Evolutionary conservation across 2,329 filamentous ascomycete genomes (phyloP).

Genomic region (Neonectria faginata): DNA sequence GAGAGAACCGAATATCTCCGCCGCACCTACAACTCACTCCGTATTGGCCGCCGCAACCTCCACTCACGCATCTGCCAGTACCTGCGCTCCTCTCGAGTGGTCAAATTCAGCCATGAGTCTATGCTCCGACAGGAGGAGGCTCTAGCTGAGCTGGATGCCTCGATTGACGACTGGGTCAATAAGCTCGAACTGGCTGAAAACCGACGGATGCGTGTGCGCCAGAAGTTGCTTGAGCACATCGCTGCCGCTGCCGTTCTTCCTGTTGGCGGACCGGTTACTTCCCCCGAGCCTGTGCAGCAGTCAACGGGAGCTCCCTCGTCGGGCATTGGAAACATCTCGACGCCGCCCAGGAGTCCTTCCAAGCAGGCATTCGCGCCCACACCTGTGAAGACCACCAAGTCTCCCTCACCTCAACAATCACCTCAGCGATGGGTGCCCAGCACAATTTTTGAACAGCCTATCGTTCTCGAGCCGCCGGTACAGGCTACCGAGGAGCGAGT

Average conservation of each 20-base stretch:
- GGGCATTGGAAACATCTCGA: slow-evolving; percentile 59
- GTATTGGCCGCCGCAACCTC: slow-evolving; percentile 80
- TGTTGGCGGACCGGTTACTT: slow-evolving; percentile 41
- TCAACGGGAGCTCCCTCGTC: slow-evolving; percentile 54
- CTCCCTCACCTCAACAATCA: slow-evolving; percentile 62
- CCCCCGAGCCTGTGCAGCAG: slow-evolving; percentile 57
- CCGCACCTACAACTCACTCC: slow-evolving; percentile 79
- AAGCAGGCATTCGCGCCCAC: slow-evolving; percentile 54
- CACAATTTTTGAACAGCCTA: slow-evolving; percentile 65
- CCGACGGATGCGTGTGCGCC: slow-evolving; percentile 77
- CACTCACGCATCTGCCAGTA: slow-evolving; percentile 83
- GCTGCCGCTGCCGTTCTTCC: slow-evolving; percentile 74
- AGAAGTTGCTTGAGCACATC: slow-evolving; percentile 85
- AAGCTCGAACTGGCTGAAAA: slow-evolving; percentile 88
- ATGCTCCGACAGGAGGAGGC: slow-evolving; percentile 85
- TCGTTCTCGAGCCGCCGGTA: slow-evolving; percentile 56
- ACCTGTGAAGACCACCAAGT: slow-evolving; percentile 53
- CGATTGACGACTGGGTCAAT: slow-evolving; percentile 83
- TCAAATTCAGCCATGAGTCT: slow-evolving; percentile 78
- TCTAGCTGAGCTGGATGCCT: slow-evolving; percentile 78
- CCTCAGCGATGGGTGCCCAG: slow-evolving; percentile 66
- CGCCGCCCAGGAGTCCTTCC: slow-evolving; percentile 70
- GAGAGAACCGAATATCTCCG: slow-evolving; percentile 83
- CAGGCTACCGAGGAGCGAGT: slow-evolving; percentile 44
- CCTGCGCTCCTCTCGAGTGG: slow-evolving; percentile 75